phyloP scores from a whole-genome alignment of 2,329 filamentous ascomycete genomes.

The Cadophora gregata region DNA sequence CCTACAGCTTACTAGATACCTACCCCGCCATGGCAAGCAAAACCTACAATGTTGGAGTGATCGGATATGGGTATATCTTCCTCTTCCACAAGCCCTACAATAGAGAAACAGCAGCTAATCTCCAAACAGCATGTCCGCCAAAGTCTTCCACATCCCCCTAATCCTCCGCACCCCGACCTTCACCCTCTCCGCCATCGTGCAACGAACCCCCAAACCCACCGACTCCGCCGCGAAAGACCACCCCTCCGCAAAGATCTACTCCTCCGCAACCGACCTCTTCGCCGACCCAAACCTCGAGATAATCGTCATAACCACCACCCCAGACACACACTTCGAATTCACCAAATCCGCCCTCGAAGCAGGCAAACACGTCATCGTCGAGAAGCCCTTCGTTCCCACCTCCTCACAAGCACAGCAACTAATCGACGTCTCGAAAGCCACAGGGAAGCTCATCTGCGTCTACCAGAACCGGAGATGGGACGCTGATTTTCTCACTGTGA shows the following conservation, averaged over 20 bases:
- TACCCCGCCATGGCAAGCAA: conserved; percentile 42
- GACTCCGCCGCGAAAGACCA: conserved; percentile 74
- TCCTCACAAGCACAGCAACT: conserved; percentile 70
- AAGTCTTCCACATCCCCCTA: conserved; percentile 85
- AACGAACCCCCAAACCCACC: conserved; percentile 68
- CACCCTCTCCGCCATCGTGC: conserved; percentile 76
- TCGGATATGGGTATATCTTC: conserved; percentile 56
- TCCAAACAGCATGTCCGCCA: conserved; percentile 63
- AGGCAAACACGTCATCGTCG: conserved; percentile 79
- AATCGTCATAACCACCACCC: conserved; percentile 74
- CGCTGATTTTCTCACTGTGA: conserved; percentile 74
- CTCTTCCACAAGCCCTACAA: neutral
- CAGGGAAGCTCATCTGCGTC: conserved; percentile 51
- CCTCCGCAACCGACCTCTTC: conserved; percentile 65
- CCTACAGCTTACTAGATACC: neutral
- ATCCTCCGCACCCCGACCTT: conserved; percentile 68
- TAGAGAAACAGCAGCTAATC: conserved; percentile 20
- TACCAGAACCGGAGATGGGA: conserved; percentile 70
- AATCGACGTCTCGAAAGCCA: conserved; percentile 47
- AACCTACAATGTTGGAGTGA: conserved; percentile 60
- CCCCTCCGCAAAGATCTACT: conserved; percentile 68
- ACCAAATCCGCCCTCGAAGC: conserved; percentile 68
- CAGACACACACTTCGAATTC: conserved; percentile 72
- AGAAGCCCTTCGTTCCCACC: conserved; percentile 83
- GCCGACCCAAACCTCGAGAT: conserved; percentile 70